These are phyloP conservation scores for Helianthus tuberosus DNA, from an alignment of 129 eudicot genomes.

Conservation along the genomic window DNA sequence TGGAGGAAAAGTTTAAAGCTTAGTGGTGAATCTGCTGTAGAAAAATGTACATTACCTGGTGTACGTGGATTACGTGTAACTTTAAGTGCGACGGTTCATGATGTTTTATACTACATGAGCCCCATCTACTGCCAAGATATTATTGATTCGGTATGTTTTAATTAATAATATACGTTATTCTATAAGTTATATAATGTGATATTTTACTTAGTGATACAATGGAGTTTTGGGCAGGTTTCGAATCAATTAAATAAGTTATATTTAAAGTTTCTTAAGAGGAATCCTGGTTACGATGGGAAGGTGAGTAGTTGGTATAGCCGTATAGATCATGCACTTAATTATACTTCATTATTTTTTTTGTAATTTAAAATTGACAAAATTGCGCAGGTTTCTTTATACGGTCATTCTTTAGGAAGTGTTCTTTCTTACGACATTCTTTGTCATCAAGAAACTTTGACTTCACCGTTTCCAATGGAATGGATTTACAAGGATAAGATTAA, in stretches of 20 bases:
- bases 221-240: slow-evolving; percentile 64
- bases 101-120: slow-evolving; percentile 97
- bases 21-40: slow-evolving; percentile 95
- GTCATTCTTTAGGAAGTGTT: slow-evolving; percentile 97
- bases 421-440: slow-evolving; percentile 96
- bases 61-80: slow-evolving; percentile 81
- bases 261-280: slow-evolving; percentile 79
- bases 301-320: slow-evolving; percentile 46
- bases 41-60: slow-evolving; percentile 86
- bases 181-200: not conserved
- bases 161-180: not conserved
- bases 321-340: slow-evolving; percentile 6
- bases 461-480: slow-evolving; percentile 90
- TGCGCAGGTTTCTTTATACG: slow-evolving; percentile 81
- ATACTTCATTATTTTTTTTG: not conserved
- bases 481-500: slow-evolving; percentile 48
- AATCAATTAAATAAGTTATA: slow-evolving; percentile 80
- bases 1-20: slow-evolving; percentile 95
- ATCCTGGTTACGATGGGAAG: slow-evolving; percentile 99
- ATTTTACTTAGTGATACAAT: slow-evolving; percentile 12
- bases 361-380: not conserved
- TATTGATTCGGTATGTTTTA: slow-evolving; percentile 73
- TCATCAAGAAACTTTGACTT: slow-evolving; percentile 83
- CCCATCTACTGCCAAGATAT: slow-evolving; percentile 97
- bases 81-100: slow-evolving; percentile 97